Evolutionary conservation across 805 yeast species (phyloP).

Genomic region (Metschnikowia cubensis): DNA sequence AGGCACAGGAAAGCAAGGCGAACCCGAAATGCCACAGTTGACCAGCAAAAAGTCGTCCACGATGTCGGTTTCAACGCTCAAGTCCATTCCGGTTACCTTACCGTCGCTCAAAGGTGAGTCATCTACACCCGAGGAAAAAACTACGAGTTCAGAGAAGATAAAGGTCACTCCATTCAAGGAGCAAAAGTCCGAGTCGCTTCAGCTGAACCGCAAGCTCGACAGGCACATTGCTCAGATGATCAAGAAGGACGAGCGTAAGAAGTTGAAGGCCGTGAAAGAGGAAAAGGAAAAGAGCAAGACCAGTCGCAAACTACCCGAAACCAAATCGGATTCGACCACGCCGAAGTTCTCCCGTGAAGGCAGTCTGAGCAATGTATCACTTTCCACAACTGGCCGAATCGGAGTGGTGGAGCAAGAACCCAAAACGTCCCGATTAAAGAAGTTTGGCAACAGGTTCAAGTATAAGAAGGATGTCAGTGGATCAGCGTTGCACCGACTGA

Average conservation of each 20-base stretch:
- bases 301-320: conserved; percentile 7
- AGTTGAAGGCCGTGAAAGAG: conserved; percentile 15
- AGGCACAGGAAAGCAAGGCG: conserved; percentile 20
- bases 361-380: not conserved
- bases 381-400: not conserved
- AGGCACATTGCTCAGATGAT: conserved; percentile 30
- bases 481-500: conserved; percentile 13
- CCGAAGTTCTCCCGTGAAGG: conserved; percentile 7
- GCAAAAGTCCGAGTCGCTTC: conserved; percentile 17
- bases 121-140: not conserved
- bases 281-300: conserved; percentile 11
- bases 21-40: conserved; percentile 18
- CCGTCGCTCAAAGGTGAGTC: not conserved
- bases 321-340: conserved; percentile 3
- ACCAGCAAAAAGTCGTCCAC: conserved; percentile 4
- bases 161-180: conserved; percentile 30
- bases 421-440: conserved; percentile 15
- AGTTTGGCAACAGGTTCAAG: conserved; percentile 15
- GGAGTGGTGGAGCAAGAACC: conserved; percentile 15
- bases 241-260: conserved; percentile 29
- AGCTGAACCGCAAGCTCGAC: conserved; percentile 28
- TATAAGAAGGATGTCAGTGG: conserved; percentile 10
- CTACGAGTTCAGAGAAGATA: not conserved
- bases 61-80: conserved; percentile 10
- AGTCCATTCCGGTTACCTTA: not conserved